phyloP scores from a whole-genome alignment of 345 rosid species.

The Lepidium didymum region DNA sequence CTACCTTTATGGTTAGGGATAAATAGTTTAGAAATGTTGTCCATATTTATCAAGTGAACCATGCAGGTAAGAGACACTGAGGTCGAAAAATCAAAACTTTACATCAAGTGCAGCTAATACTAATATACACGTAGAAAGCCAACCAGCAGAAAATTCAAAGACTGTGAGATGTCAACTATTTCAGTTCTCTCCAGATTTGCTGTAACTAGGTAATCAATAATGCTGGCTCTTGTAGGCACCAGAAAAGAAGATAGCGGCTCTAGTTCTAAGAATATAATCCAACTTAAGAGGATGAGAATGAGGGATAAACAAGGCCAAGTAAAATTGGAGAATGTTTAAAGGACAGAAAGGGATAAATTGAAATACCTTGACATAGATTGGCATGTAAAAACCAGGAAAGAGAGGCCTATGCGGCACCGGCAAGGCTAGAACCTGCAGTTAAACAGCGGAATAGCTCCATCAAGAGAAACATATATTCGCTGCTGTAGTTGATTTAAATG shows the following conservation, averaged over 20 bases:
- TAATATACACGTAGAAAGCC: not conserved
- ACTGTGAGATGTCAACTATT: not conserved
- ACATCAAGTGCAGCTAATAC: not conserved
- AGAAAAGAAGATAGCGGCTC: not conserved
- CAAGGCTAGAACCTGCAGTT: constrained; percentile 82
- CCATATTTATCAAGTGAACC: not conserved
- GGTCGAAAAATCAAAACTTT: not conserved
- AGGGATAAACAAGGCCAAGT: not conserved
- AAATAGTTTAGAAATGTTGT: not conserved
- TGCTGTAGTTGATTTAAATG: not conserved
- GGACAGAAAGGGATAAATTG: not conserved
- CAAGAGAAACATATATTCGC: not conserved
- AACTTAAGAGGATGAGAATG: not conserved
- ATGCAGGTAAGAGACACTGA: not conserved
- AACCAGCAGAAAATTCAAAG: not conserved
- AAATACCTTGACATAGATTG: constrained; percentile 87
- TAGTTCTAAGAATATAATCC: not conserved
- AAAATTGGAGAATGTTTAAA: not conserved
- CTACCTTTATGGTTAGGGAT: not conserved
- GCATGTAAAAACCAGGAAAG: constrained; percentile 98
- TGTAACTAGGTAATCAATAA: not conserved
- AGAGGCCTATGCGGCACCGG: constrained; percentile 91
- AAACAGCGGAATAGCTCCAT: not conserved
- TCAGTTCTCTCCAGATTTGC: not conserved
- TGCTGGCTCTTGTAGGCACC: not conserved